phyloP scores from a whole-genome alignment of 345 rosid species.

The Euphorbia peplus region DNA sequence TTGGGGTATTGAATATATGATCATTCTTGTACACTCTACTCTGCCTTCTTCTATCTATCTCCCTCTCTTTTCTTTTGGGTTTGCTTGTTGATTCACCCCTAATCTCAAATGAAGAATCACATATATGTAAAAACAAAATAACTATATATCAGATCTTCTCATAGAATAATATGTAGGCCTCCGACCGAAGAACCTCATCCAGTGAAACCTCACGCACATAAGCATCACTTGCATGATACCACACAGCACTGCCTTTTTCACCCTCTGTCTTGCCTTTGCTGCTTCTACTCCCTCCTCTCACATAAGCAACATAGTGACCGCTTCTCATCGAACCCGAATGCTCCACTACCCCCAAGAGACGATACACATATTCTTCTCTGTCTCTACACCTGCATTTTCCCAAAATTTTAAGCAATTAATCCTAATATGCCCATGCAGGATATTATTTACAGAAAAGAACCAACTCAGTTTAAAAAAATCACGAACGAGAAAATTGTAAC shows the following conservation, averaged over 20 bases:
- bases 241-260: conserved; percentile 34
- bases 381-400: conserved; percentile 39
- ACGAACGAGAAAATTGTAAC: background rate
- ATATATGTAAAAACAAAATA: conserved; percentile 3
- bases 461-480: background rate
- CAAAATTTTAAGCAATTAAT: background rate
- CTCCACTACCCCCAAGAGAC: conserved; percentile 77
- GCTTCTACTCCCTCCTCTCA: conserved; percentile 50
- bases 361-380: conserved; percentile 41
- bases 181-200: conserved; percentile 73
- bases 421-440: background rate
- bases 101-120: conserved; percentile 13
- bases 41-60: conserved; percentile 17
- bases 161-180: conserved; percentile 92
- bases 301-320: conserved; percentile 90
- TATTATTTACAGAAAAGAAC: background rate
- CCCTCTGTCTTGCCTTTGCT: conserved; percentile 29
- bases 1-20: conserved; percentile 24
- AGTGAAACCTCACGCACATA: conserved; percentile 60
- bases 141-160: conserved; percentile 39
- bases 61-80: conserved; percentile 12
- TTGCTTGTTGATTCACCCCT: conserved; percentile 23
- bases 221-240: conserved; percentile 78
- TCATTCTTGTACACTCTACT: conserved; percentile 34
- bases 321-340: conserved; percentile 91